Base-by-base conservation (phyloP, 306 rosid species). In the Dryas alaskensis region DNA sequence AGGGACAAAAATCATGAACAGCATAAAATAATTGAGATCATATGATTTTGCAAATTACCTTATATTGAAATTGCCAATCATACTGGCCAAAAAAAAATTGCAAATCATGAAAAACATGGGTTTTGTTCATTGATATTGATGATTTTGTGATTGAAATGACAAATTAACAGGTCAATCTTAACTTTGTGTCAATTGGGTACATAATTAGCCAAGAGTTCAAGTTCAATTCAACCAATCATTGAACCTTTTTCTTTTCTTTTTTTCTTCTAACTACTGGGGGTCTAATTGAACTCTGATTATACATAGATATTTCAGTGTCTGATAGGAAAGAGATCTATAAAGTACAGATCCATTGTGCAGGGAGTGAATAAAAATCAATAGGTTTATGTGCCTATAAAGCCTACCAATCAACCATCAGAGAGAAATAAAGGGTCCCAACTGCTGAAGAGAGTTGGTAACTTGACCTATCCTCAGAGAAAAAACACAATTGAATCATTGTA, bases 401-500 rank as follows among this genome's bases (percentile, higher is more conserved):
- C 3, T 42, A 12, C 12, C 19, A 31, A 54, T 46, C n/a, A 7
- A 54, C 50, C 74, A 42, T 25, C 71, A 27, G 4, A 25, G 37
- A 31, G 37, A 31, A 31, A 31, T 31, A 67, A 10, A 58, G 57
- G 49, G 42, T 14, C 61, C 76, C 9, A 78, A 47, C 47, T 50
- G 55, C 59, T 13, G 63, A 76, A 62, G 17, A 62, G 17, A 62
- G 76, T 57, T 8, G 68, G 80, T 66, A 65, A 81, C 70, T 50
- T 72, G 78, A 76, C 77, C 81, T 82, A 54, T 76, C 69, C 52
- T 50, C 10, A 42, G 74, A 51, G 74, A 80, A 74, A 74, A 54
- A 76, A 61, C 73, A 80, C 14, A 76, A 68, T 10, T 31, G 73
- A 81, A 84, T 87, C 79, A 82, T 84, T 85, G 86, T 74, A 85